These are phyloP conservation scores for Aegilops tauschii DNA, from an alignment of 176 grass and related monocot genomes.

Conservation along the genomic window DNA sequence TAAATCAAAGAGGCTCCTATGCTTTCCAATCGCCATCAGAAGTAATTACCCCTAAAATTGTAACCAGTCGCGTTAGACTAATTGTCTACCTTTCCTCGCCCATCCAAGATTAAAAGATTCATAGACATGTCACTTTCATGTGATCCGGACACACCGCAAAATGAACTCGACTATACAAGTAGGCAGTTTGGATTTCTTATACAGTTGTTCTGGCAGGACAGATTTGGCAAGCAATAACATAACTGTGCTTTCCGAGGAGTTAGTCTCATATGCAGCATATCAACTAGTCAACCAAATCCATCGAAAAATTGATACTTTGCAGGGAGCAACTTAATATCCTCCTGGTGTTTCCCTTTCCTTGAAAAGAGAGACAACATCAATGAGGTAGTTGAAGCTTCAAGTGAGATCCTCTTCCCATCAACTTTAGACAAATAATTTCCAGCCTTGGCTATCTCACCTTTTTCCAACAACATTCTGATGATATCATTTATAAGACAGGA, in stretches of 20 bases:
- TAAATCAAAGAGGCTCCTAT: no score
- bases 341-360: neutral
- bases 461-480: neutral
- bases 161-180: neutral
- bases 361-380: neutral
- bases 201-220: neutral
- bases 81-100: neutral
- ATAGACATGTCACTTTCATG: neutral
- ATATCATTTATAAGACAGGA: neutral
- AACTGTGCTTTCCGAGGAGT: neutral
- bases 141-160: neutral
- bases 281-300: neutral
- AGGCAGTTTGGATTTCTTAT: neutral
- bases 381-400: neutral
- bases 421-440: slow-evolving; percentile 5
- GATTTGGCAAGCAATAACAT: neutral
- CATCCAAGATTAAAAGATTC: neutral
- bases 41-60: neutral
- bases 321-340: neutral
- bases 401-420: neutral
- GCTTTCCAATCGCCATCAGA: no score
- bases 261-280: neutral
- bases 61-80: neutral
- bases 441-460: neutral
- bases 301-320: neutral